phyloP scores from a whole-genome alignment of 257 asterid species.

The Nemophila menziesii region DNA sequence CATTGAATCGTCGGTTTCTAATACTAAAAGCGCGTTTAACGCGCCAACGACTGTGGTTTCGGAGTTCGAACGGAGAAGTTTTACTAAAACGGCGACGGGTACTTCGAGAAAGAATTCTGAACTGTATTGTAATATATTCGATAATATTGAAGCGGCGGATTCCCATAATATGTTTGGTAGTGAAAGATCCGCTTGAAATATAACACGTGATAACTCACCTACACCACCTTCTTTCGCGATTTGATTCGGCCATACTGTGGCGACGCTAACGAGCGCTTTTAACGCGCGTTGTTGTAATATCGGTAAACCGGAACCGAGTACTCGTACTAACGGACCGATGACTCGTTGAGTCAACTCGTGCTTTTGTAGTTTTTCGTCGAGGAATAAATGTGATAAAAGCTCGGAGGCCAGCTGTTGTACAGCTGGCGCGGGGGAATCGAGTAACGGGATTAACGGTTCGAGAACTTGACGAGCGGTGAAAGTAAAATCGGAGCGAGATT shows the following conservation, averaged over 20 bases:
- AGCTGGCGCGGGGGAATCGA: slow-evolving; percentile 88
- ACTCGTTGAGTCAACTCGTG: slow-evolving; percentile 73
- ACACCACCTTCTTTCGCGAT: slow-evolving; percentile 99
- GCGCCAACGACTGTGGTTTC: slow-evolving; percentile 85
- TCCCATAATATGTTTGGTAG: slow-evolving; percentile 90
- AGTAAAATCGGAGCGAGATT: slow-evolving; percentile 71
- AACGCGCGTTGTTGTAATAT: slow-evolving; percentile 92
- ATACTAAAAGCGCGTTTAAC: slow-evolving; percentile 81
- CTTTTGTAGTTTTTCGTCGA: slow-evolving; percentile 91
- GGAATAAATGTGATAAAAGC: slow-evolving; percentile 79
- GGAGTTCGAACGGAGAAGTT: slow-evolving; percentile 75
- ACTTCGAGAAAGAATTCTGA: slow-evolving; percentile 94
- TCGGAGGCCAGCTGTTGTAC: slow-evolving; percentile 97
- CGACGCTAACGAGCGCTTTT: slow-evolving; percentile 75
- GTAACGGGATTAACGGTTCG: slow-evolving; percentile 80
- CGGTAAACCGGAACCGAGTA: slow-evolving; percentile 79
- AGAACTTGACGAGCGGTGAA: slow-evolving; percentile 75
- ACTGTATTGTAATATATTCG: slow-evolving; percentile 82
- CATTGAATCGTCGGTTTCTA: slow-evolving; percentile 93
- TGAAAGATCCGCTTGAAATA: slow-evolving; percentile 76
- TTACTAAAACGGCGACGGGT: slow-evolving; percentile 92
- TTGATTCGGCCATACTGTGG: slow-evolving; percentile 83
- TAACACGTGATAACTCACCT: slow-evolving; percentile 67
- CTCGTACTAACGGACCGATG: slow-evolving; percentile 78
- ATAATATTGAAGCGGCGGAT: slow-evolving; percentile 85